A percentile compares a stretch with the other conserved stretches of the same genome.
phyloP scores from a whole-genome alignment of 2,329 filamentous ascomycete species.

The Hypoxylon sp. region DNA sequence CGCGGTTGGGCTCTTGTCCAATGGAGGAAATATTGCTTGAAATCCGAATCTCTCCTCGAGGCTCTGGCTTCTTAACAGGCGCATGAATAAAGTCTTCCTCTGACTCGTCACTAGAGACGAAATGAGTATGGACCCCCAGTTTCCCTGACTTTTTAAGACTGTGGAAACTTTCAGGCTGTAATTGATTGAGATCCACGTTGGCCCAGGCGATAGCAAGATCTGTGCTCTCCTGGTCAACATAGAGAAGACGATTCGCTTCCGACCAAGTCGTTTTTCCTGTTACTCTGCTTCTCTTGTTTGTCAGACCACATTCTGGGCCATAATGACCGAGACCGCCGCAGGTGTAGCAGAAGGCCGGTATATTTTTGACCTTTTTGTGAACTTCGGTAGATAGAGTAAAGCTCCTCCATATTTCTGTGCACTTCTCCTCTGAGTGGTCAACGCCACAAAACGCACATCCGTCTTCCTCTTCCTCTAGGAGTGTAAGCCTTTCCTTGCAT shows the following conservation, averaged over 20 bases:
- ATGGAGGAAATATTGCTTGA: slow-evolving; percentile 50
- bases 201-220: slow-evolving; percentile 57
- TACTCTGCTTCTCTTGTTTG: slow-evolving; percentile 43
- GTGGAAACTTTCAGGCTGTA: slow-evolving; percentile 44
- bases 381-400: slow-evolving; percentile 60
- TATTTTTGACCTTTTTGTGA: slow-evolving; percentile 63
- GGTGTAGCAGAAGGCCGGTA: slow-evolving; percentile 69
- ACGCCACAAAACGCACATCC: slow-evolving; percentile 74
- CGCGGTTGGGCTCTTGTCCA: slow-evolving; percentile 22
- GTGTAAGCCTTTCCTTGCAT: slow-evolving; percentile 71
- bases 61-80: slow-evolving; percentile 45
- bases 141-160: slow-evolving; percentile 50
- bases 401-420: slow-evolving; percentile 73
- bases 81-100: slow-evolving; percentile 54
- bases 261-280: slow-evolving; percentile 67
- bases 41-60: slow-evolving; percentile 50
- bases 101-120: slow-evolving; percentile 55
- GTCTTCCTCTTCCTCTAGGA: slow-evolving; percentile 67
- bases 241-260: slow-evolving; percentile 63
- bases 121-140: slow-evolving; percentile 51
- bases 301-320: slow-evolving; percentile 67
- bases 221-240: slow-evolving; percentile 63
- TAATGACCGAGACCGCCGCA: slow-evolving; percentile 71
- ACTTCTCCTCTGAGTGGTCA: slow-evolving; percentile 72
- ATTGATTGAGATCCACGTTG: slow-evolving; percentile 27